Percentiles rank a stretch among this genome's conserved stretches.
Evolutionary conservation across 805 yeast species (phyloP).

Genomic region (Wickerhamiella hasegawae): DNA sequence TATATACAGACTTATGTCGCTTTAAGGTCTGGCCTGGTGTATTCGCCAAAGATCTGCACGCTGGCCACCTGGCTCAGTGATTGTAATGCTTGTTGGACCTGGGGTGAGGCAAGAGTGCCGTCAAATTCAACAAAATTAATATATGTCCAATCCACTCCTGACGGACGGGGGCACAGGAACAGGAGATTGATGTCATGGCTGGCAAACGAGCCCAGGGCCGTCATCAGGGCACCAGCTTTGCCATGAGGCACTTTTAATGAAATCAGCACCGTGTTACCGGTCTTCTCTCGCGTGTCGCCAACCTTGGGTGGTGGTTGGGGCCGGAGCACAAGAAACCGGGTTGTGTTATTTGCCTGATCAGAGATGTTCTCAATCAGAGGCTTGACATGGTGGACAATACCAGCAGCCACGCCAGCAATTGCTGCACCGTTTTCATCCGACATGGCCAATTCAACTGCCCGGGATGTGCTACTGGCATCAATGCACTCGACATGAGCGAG

Average conservation of each 20-base stretch:
- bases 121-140: constrained; percentile 64
- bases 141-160: constrained; percentile 62
- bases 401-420: constrained; percentile 56
- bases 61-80: no score
- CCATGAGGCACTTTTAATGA: constrained; percentile 46
- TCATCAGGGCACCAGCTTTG: constrained; percentile 60
- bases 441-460: constrained; percentile 57
- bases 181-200: constrained; percentile 44
- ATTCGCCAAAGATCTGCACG: no score
- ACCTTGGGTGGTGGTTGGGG: neutral
- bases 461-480: constrained; percentile 68
- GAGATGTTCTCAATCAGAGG: constrained; percentile 44
- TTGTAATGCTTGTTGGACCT: no score
- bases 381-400: constrained; percentile 44
- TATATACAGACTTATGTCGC: no score
- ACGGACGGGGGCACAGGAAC: constrained; percentile 66
- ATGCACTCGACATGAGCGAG: constrained; percentile 29
- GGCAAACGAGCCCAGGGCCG: constrained; percentile 43
- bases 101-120: constrained; percentile 19
- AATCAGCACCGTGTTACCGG: constrained; percentile 28
- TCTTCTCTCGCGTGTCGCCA: neutral
- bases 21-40: no score
- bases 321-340: constrained; percentile 57
- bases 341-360: constrained; percentile 61
- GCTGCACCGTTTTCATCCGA: constrained; percentile 38